phyloP scores from a whole-genome alignment of 352 stramenopile genomes.

The Pythium utonaiense region DNA sequence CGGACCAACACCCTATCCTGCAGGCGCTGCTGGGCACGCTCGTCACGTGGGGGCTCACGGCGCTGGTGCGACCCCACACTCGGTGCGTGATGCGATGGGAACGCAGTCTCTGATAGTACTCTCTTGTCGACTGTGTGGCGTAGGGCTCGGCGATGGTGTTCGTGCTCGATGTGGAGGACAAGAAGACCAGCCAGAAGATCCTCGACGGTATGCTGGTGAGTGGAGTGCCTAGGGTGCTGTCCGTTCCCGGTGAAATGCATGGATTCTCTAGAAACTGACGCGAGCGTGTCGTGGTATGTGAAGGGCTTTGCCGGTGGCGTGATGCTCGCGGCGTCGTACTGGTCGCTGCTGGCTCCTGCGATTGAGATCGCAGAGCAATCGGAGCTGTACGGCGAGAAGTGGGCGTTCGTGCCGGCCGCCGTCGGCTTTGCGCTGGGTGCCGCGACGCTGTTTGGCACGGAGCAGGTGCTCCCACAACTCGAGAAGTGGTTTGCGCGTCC shows the following conservation, averaged over 20 bases:
- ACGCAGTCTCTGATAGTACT: too few relatives aligned
- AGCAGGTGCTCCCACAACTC: conserved; percentile 57
- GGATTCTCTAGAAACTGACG: too few relatives aligned
- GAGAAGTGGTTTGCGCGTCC: conserved; percentile 41
- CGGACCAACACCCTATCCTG: conserved; percentile 63
- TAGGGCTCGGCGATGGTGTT: conserved; percentile 78
- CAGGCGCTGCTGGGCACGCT: conserved; percentile 82
- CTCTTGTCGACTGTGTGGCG: too few relatives aligned
- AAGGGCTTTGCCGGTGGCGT: conserved; percentile 88
- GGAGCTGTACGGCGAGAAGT: conserved; percentile 71
- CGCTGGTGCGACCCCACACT: conserved; percentile 35
- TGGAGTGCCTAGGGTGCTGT: background rate
- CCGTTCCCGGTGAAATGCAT: too few relatives aligned
- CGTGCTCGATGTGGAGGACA: conserved; percentile 76
- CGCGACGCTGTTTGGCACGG: conserved; percentile 68
- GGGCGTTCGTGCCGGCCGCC: conserved; percentile 78
- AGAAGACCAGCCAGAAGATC: conserved; percentile 73
- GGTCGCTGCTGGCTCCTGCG: conserved; percentile 80
- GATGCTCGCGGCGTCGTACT: conserved; percentile 90
- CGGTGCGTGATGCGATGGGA: too few relatives aligned
- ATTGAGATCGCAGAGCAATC: conserved; percentile 86
- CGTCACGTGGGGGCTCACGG: conserved; percentile 83
- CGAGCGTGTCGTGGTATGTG: too few relatives aligned
- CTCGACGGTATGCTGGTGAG: conserved; percentile 75
- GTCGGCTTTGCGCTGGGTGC: conserved; percentile 82